These are phyloP conservation scores for Metarhizium rileyi DNA, from an alignment of 2,329 filamentous ascomycete genomes.

Conservation along the genomic window DNA sequence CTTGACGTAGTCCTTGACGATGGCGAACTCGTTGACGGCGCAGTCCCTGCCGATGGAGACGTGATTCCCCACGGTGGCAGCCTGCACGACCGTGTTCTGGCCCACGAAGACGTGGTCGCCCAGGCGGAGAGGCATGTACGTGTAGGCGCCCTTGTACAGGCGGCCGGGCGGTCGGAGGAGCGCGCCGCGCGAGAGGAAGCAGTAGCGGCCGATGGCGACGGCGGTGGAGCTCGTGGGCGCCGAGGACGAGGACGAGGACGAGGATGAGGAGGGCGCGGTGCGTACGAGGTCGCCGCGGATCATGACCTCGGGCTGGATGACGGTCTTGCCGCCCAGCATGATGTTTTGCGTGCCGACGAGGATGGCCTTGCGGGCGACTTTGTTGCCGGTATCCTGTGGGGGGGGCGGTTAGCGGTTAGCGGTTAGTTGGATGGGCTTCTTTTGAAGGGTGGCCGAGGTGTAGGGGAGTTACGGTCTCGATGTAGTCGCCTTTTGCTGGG, in stretches of 20 bases:
- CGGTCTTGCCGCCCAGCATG: conserved; percentile 89
- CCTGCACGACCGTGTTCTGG: conserved; percentile 64
- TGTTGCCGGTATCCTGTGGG: conserved; percentile 89
- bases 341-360: conserved; percentile 97
- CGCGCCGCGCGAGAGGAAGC: conserved; percentile 70
- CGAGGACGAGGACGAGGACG: conserved; percentile 21
- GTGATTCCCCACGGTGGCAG: conserved; percentile 73
- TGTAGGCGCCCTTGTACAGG: conserved; percentile 67
- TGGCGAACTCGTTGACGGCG: conserved; percentile 75
- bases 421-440: background rate
- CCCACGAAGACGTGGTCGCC: conserved; percentile 93
- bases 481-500: conserved; percentile 80
- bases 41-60: conserved; percentile 74
- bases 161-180: conserved; percentile 76
- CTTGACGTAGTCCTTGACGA: conserved; percentile 88
- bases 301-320: conserved; percentile 91
- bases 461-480: conserved; percentile 64
- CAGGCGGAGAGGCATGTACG: conserved; percentile 82
- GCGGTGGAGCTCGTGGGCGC: conserved; percentile 49
- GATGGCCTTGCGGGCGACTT: conserved; percentile 84
- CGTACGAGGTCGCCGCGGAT: conserved; percentile 81
- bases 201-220: conserved; percentile 85
- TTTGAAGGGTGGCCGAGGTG: no score
- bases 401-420: conserved; percentile 1
- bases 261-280: conserved; percentile 35